Evolutionary conservation across 192 early-diverging fungal species (phyloP), one percentile per base, ranked within the genome.

Genomic region (Coemansia sp.): DNA sequence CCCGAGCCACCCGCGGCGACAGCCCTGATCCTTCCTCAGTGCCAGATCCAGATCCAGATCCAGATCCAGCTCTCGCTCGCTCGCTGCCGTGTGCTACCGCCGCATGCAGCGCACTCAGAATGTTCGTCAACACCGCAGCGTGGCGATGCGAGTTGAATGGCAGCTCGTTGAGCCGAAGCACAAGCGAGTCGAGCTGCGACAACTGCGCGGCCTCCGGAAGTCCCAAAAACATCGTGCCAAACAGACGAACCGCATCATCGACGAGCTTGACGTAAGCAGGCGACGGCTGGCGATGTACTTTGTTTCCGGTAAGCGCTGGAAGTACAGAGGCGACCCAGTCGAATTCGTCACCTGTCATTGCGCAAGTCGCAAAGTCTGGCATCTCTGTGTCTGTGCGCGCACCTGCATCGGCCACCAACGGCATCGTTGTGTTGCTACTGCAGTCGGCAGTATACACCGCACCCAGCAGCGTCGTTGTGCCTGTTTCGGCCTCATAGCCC

Each of bases 191-290:
- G 46, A 96, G 84, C 41, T 87, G 59, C 0, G 91, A 76, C 38
- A 92, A 88, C 77, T 99, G 97, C 14, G 87, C 81, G 6, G 86
- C 68, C 20, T 90, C 86, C 9, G 83, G 82, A 50, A 93, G 88
- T 13, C 83, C 65, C 5, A 90, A 89, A 39, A 96, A 91, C 10
- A 95, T 59, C 1, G 86, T 81, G 2, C 90, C 87, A 76, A 95
- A 93, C 10, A 98, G 63, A 39, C 90, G 87, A 44, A 97, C 87
- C 7, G 90, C 86, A 2, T 88, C 78, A 74, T 99, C 94, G n/a
- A 95, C 88, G 41, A 90, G 85, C 11, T 84, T 76, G 20, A 74
- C 75, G 41, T 82, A 75, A 0, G 83, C 62, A 11, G 74, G 46
- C 19, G 14, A 5, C 11, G 51, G 25, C n/a, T n/a, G 6, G 6